Percentiles rank a stretch among this genome's conserved stretches.
Evolutionary conservation across 2,329 filamentous ascomycete species (phyloP).

Genomic region (Mollisia scopiformis): DNA sequence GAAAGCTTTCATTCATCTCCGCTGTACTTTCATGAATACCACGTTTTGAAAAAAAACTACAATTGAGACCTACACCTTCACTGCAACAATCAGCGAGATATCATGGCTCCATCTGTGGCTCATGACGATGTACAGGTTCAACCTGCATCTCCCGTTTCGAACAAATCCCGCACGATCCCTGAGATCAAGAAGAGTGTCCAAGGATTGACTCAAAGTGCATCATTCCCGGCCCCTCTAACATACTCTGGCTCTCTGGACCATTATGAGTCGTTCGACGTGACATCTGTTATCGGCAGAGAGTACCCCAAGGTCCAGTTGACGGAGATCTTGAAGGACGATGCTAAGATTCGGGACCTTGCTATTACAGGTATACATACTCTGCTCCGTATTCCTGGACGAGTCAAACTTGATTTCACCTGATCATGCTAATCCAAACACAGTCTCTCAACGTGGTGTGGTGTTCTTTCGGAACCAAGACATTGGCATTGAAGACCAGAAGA

Average conservation of each 20-base stretch:
- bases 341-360: conserved; percentile 38
- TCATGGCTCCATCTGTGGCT: neutral
- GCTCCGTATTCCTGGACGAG: no score
- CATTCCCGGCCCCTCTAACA: conserved; percentile 23
- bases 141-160: neutral
- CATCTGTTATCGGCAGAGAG: conserved; percentile 44
- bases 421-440: neutral
- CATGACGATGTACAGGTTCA: neutral
- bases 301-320: conserved; percentile 43
- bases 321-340: conserved; percentile 37
- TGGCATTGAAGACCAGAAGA: conserved; percentile 46
- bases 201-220: conserved; percentile 2
- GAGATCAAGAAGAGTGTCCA: conserved; percentile 1
- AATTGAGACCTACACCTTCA: no score
- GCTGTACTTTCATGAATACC: no score
- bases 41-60: no score
- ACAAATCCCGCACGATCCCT: neutral
- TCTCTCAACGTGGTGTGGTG: conserved; percentile 47
- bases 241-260: conserved; percentile 29
- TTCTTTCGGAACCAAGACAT: conserved; percentile 53
- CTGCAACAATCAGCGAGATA: no score
- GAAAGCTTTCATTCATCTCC: no score
- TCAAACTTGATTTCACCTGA: neutral
- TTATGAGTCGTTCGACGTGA: conserved; percentile 40
- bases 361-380: conserved; percentile 19